phyloP scores from a whole-genome alignment of 2,329 filamentous ascomycete species.

The Polytolypa hystricis region DNA sequence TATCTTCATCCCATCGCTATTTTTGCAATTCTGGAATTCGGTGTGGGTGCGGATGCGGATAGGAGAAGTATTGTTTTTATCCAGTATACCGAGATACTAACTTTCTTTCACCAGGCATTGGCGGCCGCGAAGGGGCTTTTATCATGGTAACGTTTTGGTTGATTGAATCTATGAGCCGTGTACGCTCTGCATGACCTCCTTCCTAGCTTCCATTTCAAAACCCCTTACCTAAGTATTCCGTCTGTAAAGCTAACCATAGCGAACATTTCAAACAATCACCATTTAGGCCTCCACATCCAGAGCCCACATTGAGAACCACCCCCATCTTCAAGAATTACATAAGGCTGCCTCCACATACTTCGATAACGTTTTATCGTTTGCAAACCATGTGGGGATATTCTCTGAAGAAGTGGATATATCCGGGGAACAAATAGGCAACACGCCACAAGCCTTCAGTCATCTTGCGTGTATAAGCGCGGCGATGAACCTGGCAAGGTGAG shows the following conservation, averaged over 20 bases:
- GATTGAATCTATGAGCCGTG: slow-evolving; percentile 64
- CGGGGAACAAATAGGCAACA: slow-evolving; percentile 70
- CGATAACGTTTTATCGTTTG: slow-evolving; percentile 66
- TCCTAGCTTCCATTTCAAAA: neutral
- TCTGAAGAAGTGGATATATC: slow-evolving; percentile 65
- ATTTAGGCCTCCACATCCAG: slow-evolving; percentile 11
- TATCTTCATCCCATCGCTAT: slow-evolving; percentile 34
- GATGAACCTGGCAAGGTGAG: slow-evolving; percentile 55
- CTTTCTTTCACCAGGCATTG: slow-evolving; percentile 46
- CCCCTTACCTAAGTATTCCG: no score
- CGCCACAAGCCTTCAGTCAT: slow-evolving; percentile 68
- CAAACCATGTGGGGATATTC: slow-evolving; percentile 68
- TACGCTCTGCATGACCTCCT: slow-evolving; percentile 30
- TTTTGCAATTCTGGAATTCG: no score
- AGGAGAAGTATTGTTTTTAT: no score
- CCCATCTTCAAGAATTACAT: slow-evolving; percentile 24
- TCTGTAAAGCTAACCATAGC: no score
- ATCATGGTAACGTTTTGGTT: slow-evolving; percentile 79
- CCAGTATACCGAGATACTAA: no score
- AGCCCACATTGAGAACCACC: slow-evolving; percentile 20
- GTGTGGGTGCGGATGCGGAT: no score
- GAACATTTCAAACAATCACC: no score
- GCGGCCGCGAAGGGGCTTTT: slow-evolving; percentile 64
- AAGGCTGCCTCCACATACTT: slow-evolving; percentile 54
- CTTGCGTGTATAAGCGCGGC: slow-evolving; percentile 65